Evolutionary conservation across 306 rosid genomes (phyloP), one percentile per base, ranked within the genome.

Genomic region (Albizia julibrissin): DNA sequence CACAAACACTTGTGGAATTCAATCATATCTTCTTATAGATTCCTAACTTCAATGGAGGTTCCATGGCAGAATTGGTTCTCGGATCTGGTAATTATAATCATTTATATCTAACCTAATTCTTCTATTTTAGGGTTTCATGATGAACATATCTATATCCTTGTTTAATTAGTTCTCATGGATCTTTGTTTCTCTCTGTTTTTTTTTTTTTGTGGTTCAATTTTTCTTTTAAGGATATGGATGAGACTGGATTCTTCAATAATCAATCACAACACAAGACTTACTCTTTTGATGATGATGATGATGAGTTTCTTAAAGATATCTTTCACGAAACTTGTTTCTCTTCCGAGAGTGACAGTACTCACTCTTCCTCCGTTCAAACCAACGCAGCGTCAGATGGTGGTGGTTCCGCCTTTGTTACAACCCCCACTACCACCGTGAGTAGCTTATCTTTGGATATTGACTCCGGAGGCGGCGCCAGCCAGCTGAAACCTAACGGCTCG

Each of bases 11-110:
- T 13, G 13, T 62, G 37, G 0, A 54, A 21, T 18, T 54, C 61
- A 1, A 4, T 27, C 34, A 2, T 12, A 26, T 26, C 34, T 26
- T 61, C 67, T 11, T 22, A 34, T 4, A 8, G n/a, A 54, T 54
- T 62, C 68, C 37, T 0, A 26, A 26, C 33, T 27, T 62, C 13
- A 14, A 62, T 62, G 68, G 68, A 62, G 22, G 75, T 72, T n/a
- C 82, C 86, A 78, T 78, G 76, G 79, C 79, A 83, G 8, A 72
- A 50, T 52, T 83, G 83, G 76, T 72, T 78, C 75, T 72, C 79
- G 8, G 86, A 83, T 72, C 50, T 69, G 85, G 85, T 82, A 76
- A 75, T 40, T 15, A 22, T 39, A 34, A 46, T 11, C 4, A 54
- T 21, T 6, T 52, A 52, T 21, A 7, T 54, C 59, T 54, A 8